Evolutionary conservation across 1,284 basidiomycete genomes (phyloP), one percentile per base, ranked within the genome.

Genomic region (Naganishia sp.): DNA sequence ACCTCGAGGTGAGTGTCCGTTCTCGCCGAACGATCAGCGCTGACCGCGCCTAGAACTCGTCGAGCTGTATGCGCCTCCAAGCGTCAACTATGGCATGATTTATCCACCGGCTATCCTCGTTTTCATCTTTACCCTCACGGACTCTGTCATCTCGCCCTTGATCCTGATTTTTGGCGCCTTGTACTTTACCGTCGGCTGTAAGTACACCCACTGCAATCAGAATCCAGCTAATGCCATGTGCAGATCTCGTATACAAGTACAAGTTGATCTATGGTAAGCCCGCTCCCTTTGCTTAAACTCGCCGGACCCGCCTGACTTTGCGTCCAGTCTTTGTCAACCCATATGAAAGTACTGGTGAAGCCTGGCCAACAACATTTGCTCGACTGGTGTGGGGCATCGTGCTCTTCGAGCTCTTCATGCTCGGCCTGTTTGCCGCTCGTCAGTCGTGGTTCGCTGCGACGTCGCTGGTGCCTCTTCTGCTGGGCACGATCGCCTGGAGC

Each of bases 91-190:
- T 71, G 94, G 94, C 64, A 79, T 79, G 72, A 89, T 95, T 9
- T 95, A 97, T 75, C 94, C 94, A 0, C 93, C 96, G 76, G 91
- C 94, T 2, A 90, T 99, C 67, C 84, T 99, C 50, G 88, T 99
- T 73, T 99, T 98, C 79, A 91, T 94, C 63, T 89, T 99, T 75
- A 94, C 91, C 25, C 82, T 99, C 72, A 84, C 96, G 28, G 99
- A 98, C 82, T 94, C 92, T 76, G 90, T 99, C 70, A 90, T 96
- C 11, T 91, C 94, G 69, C 95, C 95, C 0, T 84, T 96, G 66
- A 96, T 99, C 73, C 84, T 96, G 62, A 85, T 96, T 25, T 99
- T 99, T 73, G 93, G 94, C 10, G 90, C 94, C 0, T 81, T 95
- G 46, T 99, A 99, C 80, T 99, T 99, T 75, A 94, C 92, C 11